phyloP scores from a whole-genome alignment of 2,329 filamentous ascomycete species.

The Lithohypha guttulata region DNA sequence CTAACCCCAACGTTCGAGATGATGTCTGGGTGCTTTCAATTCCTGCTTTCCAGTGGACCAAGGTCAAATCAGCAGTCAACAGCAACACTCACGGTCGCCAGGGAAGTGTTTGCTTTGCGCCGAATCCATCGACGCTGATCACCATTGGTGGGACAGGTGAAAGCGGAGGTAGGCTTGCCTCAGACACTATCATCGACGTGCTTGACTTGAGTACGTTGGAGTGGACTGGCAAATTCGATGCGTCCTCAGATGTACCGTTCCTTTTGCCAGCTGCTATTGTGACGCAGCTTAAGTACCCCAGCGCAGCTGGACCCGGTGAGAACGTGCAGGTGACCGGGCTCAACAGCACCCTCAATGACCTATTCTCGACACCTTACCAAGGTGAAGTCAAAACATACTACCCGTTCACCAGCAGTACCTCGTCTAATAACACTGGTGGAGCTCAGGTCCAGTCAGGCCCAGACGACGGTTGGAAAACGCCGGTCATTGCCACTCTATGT shows the following conservation, averaged over 20 bases:
- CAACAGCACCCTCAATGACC: neutral
- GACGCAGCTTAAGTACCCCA: neutral
- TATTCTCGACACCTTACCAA: neutral
- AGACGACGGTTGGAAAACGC: neutral
- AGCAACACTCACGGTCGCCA: constrained; percentile 22
- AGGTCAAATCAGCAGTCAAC: constrained; percentile 16
- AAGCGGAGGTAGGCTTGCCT: constrained; percentile 14
- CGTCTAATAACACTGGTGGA: neutral
- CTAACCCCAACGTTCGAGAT: constrained; percentile 22
- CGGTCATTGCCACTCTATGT: constrained; percentile 2
- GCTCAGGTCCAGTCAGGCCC: neutral
- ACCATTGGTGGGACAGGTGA: constrained; percentile 26
- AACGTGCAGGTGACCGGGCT: neutral
- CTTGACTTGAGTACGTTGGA: constrained; percentile 28
- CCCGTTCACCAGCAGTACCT: neutral
- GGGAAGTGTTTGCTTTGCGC: constrained; percentile 27
- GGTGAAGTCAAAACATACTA: neutral
- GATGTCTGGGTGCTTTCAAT: constrained; percentile 28
- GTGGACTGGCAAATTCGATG: constrained; percentile 26
- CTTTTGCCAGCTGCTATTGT: neutral
- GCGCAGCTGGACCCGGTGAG: neutral
- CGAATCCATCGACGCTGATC: constrained; percentile 41
- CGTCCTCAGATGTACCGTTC: constrained; percentile 7
- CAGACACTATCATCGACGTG: constrained; percentile 36
- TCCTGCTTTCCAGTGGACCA: constrained; percentile 28